A percentile compares a stretch with the other conserved stretches of the same genome.
Conservation (phyloP, 495 filamentous ascomycete species). For the Mycothermus thermophilus region DNA sequence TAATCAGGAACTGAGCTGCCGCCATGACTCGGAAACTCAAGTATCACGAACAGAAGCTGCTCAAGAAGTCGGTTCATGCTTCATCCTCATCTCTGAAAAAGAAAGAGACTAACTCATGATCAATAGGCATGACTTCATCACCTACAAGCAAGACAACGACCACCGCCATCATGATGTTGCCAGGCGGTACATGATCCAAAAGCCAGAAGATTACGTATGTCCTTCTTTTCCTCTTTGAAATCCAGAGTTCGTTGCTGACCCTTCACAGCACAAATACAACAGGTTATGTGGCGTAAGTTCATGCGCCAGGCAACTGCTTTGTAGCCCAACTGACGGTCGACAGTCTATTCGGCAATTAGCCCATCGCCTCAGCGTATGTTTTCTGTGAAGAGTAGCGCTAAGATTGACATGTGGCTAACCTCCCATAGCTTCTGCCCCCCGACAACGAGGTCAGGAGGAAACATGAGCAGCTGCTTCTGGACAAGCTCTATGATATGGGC, state of each 20-base stretch:
- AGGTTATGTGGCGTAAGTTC: slow-evolving; percentile 52
- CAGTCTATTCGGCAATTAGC: slow-evolving; percentile 71
- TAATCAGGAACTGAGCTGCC: not conserved
- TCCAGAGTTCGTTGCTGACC: slow-evolving; percentile 3
- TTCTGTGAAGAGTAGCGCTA: no score
- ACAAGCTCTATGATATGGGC: slow-evolving; percentile 85
- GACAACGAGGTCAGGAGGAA: slow-evolving; percentile 61
- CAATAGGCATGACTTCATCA: slow-evolving; percentile 81
- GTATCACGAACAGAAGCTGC: slow-evolving; percentile 32
- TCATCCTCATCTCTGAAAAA: not conserved
- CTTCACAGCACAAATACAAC: slow-evolving; percentile 70
- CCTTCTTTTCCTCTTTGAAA: slow-evolving; percentile 28
- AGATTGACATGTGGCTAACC: slow-evolving; percentile 2
- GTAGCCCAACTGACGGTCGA: no score
- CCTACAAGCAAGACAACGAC: slow-evolving; percentile 73
- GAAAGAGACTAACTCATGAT: not conserved
- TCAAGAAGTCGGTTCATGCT: slow-evolving; percentile 7
- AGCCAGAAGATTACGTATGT: slow-evolving; percentile 48
- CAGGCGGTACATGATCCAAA: slow-evolving; percentile 77
- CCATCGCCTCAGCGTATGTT: slow-evolving; percentile 42
- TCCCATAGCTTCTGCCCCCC: slow-evolving; percentile 55
- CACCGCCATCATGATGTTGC: slow-evolving; percentile 67
- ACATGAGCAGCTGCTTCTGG: slow-evolving; percentile 68
- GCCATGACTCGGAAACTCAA: slow-evolving; percentile 86
- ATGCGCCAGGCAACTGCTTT: no score